Conservation (phyloP, 1,284 basidiomycete genomes). For the Cutaneotrichosporon spelunceum region DNA sequence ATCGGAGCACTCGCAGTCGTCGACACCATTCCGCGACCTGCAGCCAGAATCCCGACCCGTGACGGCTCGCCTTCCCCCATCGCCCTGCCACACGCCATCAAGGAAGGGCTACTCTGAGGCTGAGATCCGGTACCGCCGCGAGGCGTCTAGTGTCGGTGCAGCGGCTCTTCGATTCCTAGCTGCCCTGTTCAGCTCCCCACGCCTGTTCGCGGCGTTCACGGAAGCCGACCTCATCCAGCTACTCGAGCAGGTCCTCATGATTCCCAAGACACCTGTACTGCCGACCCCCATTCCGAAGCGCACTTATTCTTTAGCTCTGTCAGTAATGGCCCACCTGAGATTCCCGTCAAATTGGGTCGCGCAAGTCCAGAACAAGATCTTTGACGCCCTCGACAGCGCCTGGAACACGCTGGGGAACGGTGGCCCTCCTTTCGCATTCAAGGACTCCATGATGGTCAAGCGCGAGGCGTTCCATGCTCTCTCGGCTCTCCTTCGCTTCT, state of each 20-base stretch:
- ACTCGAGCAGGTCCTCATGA: conserved; percentile 42
- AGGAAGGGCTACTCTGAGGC: conserved; percentile 47
- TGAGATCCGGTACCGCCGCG: conserved; percentile 48
- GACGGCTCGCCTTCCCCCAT: conserved; percentile 3
- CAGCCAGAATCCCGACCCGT: background rate
- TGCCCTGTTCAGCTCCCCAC: conserved; percentile 29
- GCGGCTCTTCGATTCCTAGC: conserved; percentile 40
- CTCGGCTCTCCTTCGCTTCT: conserved; percentile 37
- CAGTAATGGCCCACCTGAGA: conserved; percentile 39
- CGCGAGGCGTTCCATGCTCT: conserved; percentile 44
- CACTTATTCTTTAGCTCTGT: conserved; percentile 47
- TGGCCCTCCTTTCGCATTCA: conserved; percentile 8
- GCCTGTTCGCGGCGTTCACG: conserved; percentile 37
- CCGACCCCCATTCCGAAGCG: conserved; percentile 49
- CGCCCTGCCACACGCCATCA: conserved; percentile 1
- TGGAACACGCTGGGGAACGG: conserved; percentile 28
- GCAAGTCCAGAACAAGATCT: conserved; percentile 42
- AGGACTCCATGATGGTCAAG: conserved; percentile 22
- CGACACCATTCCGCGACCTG: conserved; percentile 33
- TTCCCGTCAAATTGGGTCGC: conserved; percentile 34
- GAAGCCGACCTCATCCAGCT: conserved; percentile 44
- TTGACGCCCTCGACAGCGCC: conserved; percentile 36
- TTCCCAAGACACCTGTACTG: conserved; percentile 43
- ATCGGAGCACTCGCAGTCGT: conserved; percentile 24
- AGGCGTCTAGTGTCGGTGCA: conserved; percentile 44